Base-by-base conservation (phyloP, 2,329 filamentous ascomycete genomes). In the Didymellaceae sp. region DNA sequence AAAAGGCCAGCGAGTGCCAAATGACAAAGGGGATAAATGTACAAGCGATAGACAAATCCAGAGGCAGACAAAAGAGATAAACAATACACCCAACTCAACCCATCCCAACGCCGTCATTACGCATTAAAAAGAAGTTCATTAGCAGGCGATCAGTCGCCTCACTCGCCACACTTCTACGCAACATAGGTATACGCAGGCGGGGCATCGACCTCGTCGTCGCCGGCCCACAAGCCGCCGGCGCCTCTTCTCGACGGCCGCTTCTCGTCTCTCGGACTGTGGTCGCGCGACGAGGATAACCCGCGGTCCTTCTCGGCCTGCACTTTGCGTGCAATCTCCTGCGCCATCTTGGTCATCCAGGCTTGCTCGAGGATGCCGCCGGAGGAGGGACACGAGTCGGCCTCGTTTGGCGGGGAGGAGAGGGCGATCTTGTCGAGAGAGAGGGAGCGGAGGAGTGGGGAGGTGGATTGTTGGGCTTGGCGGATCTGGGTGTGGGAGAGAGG, bases 261-360 rank as follows among this genome's bases (percentile, higher is more conserved):
- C n/a, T n/a, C n/a, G n/a, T n/a, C n/a, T 47, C 46, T 31, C 57
- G 57, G 58, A 66, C 67, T 34, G 68, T 44, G 35, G 18, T 53
- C 49, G 28, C 39, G 49, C 30, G 49, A 44, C 28, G 28, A 20
- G 6, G 22, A 26, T 7, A n/a, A n/a, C n/a, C 43, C 51, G 22
- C 66, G 65, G 6, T 71, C 75, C 75, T 96, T 94, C 75, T 96
- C 90, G 61, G 96, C 90, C 59, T 93, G 90, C 58, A 96, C 91
- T 47, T 90, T 88, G 41, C 86, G 81, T 26, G 91, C 91, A 63
- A 97, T 93, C 73, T 97, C 94, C 57, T 87, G 87, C 5, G 93
- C 92, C 84, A 99, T 94, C 78, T 96, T 94, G 77, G 88, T 86
- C 75, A 94, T 88, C 89, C 90, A 94, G 2, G 89, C 90, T 71